phyloP scores from a whole-genome alignment of 148 eudicot species.

The Polygonum maritimum region DNA sequence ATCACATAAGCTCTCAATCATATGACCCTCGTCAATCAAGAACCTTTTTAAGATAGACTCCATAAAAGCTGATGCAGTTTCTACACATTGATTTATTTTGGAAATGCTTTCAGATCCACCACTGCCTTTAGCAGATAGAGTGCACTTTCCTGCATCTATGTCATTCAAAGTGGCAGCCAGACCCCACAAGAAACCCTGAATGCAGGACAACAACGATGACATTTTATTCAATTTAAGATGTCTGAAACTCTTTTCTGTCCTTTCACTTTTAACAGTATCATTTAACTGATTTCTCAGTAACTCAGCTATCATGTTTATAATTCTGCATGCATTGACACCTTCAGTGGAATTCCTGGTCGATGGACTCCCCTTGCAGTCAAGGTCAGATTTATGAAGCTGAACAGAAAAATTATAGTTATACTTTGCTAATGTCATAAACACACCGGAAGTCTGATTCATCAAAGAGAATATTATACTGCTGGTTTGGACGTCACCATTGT shows the following conservation, averaged over 20 bases:
- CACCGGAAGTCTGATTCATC: conserved; percentile 72
- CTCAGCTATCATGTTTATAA: conserved; percentile 35
- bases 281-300: conserved; percentile 35
- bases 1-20: conserved; percentile 11
- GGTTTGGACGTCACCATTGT: conserved; percentile 23
- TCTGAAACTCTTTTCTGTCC: conserved; percentile 8
- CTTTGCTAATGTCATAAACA: conserved; percentile 46
- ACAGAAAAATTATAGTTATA: conserved; percentile 34
- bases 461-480: conserved; percentile 43
- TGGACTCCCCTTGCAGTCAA: conserved; percentile 8
- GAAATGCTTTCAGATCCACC: conserved; percentile 26
- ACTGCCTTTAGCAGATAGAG: conserved; percentile 28
- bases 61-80: conserved; percentile 28
- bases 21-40: conserved; percentile 34
- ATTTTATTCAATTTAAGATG: conserved; percentile 32
- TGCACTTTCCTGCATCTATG: conserved; percentile 17
- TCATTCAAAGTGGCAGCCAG: conserved; percentile 44
- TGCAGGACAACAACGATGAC: conserved; percentile 44
- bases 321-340: conserved; percentile 26
- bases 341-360: conserved; percentile 13
- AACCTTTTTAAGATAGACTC: conserved; percentile 23
- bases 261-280: conserved; percentile 17
- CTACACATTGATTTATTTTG: conserved; percentile 33
- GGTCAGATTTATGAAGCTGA: conserved; percentile 12
- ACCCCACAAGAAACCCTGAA: conserved; percentile 69